A percentile compares a stretch with the other conserved stretches of the same genome.
Evolutionary conservation across 2,329 filamentous ascomycete species (phyloP).

Genomic region (Metarhizium humberi): DNA sequence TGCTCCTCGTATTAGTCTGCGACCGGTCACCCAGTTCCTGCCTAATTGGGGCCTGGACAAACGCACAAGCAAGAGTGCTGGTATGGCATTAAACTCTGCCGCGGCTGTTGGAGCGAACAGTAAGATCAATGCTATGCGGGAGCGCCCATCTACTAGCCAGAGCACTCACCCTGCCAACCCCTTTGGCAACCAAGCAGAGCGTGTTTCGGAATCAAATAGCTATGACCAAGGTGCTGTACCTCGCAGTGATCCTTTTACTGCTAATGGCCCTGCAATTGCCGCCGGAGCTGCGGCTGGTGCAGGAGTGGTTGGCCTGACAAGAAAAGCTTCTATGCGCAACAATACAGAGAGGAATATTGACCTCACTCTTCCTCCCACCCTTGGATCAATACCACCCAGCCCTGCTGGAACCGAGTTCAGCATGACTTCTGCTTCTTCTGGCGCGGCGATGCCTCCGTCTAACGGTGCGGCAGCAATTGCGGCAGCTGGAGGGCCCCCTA

Average conservation of each 20-base stretch:
- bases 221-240: conserved; percentile 18
- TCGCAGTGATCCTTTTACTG: conserved; percentile 21
- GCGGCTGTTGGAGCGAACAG: conserved; percentile 7
- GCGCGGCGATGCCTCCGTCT: conserved; percentile 26
- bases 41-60: conserved; percentile 48
- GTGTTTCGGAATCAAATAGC: conserved; percentile 30
- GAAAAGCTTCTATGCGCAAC: conserved; percentile 49
- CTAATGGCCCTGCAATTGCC: conserved; percentile 27
- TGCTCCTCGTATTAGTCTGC: conserved; percentile 76
- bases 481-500: conserved; percentile 49
- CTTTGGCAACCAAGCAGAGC: conserved; percentile 56
- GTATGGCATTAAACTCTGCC: conserved; percentile 26
- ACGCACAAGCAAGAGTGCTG: conserved; percentile 39
- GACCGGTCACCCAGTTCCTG: conserved; percentile 76
- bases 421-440: conserved; percentile 42
- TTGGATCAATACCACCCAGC: conserved; percentile 38
- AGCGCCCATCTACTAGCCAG: conserved; percentile 35
- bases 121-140: conserved; percentile 32
- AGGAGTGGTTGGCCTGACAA: conserved; percentile 30
- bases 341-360: conserved; percentile 42
- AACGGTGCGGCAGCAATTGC: conserved; percentile 49
- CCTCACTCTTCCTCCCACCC: conserved; percentile 36
- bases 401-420: conserved; percentile 57
- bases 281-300: conserved; percentile 29
- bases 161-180: conserved; percentile 55